Conservation (phyloP, 2,329 filamentous ascomycete genomes). For the Eutypella sp. region DNA sequence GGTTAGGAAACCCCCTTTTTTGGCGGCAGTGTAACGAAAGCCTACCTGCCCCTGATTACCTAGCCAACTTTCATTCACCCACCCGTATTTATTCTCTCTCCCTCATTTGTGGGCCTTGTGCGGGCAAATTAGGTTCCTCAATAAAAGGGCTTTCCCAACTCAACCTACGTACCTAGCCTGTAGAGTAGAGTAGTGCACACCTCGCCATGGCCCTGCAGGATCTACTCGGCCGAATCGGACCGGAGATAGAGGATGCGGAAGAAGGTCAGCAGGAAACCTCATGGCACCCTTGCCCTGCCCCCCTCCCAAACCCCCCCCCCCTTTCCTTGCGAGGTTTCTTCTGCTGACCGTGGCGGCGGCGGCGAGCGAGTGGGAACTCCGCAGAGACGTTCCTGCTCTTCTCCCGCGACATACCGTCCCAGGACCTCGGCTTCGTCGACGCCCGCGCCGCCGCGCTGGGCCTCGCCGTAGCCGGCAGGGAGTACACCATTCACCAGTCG, state of each 20-base stretch:
- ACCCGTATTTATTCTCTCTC: too few species aligned
- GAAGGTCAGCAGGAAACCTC: slow-evolving; percentile 33
- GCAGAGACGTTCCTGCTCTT: slow-evolving; percentile 89
- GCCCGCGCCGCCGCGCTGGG: slow-evolving; percentile 60
- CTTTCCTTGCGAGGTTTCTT: too few species aligned
- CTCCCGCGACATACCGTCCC: slow-evolving; percentile 66
- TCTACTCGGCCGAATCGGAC: slow-evolving; percentile 33
- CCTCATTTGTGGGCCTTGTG: too few species aligned
- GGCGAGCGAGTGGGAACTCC: too few species aligned
- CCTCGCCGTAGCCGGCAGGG: slow-evolving; percentile 61
- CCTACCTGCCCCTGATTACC: too few species aligned
- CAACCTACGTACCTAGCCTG: neutral
- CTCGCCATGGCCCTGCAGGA: slow-evolving; percentile 1
- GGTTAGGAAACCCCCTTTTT: too few species aligned
- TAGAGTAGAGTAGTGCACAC: too few species aligned
- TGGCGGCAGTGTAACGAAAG: too few species aligned
- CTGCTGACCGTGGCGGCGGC: too few species aligned
- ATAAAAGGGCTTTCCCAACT: neutral
- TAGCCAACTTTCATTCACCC: too few species aligned
- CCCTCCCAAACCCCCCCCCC: too few species aligned
- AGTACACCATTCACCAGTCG: slow-evolving; percentile 77
- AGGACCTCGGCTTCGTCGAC: slow-evolving; percentile 82
- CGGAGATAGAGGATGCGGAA: slow-evolving; percentile 43
- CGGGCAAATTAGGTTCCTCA: too few species aligned
- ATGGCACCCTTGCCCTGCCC: neutral